phyloP scores from a whole-genome alignment of 2,329 filamentous ascomycete genomes.

The Penicillium sp. region DNA sequence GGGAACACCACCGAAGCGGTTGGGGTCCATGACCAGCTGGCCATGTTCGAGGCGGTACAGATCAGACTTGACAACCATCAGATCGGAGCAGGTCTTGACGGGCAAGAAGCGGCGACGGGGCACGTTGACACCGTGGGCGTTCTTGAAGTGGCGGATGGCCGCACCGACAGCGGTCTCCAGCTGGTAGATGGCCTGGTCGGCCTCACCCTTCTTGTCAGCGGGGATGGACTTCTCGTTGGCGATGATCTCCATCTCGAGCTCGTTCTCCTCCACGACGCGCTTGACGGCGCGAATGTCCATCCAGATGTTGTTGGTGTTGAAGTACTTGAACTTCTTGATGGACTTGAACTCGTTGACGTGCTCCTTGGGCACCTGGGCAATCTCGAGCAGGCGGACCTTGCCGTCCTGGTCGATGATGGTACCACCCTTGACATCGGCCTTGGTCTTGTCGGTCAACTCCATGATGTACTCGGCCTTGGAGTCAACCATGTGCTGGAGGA shows the following conservation, averaged over 20 bases:
- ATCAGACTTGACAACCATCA: conserved; percentile 99
- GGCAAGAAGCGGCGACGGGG: conserved; percentile 96
- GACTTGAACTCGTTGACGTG: conserved; percentile 99
- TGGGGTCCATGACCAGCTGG: conserved; percentile 93
- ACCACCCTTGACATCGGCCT: conserved; percentile 99
- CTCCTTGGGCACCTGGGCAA: conserved; percentile 98
- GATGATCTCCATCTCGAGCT: conserved; percentile 99
- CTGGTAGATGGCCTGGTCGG: conserved; percentile 94
- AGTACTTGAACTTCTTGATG: conserved; percentile 99
- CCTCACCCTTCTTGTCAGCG: conserved; percentile 99
- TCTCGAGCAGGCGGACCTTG: conserved; percentile 93
- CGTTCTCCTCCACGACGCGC: conserved; percentile 96
- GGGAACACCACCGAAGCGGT: conserved; percentile 92
- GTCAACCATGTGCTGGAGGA: conserved; percentile 99
- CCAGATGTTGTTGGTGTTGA: conserved; percentile 99
- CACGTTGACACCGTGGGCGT: conserved; percentile 98
- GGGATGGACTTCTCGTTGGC: conserved; percentile 98
- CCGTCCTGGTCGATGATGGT: conserved; percentile 99
- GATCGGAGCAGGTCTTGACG: conserved; percentile 98
- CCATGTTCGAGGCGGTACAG: conserved; percentile 98
- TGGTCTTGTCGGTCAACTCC: conserved; percentile 99
- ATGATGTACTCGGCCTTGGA: conserved; percentile 98
- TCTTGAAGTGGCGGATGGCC: conserved; percentile 97
- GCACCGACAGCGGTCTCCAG: conserved; percentile 98
- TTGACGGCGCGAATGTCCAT: conserved; percentile 97